Evolutionary conservation across 2,329 filamentous ascomycete species (phyloP), one percentile per base, ranked within the genome.

Genomic region (Gnomoniopsis smithogilvyi): DNA sequence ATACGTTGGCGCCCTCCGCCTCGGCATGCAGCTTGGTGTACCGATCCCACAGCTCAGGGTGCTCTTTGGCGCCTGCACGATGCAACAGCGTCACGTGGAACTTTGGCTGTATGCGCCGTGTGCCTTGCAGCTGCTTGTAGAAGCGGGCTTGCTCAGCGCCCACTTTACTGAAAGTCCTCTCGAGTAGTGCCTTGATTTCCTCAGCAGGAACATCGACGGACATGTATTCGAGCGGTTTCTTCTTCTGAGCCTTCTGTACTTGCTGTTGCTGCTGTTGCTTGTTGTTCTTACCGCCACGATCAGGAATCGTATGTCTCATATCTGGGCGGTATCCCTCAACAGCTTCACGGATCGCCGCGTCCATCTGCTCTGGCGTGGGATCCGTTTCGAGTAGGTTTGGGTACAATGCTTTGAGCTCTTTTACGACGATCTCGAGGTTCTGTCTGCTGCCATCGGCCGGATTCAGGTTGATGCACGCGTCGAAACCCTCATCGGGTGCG

Each of bases 31-130:
- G 73, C n/a, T 81, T 75, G 6, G 70, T 72, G 66, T 97, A 94
- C 57, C 80, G 82, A 56, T 88, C 76, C 95, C 95, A 99, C 56
- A 94, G 78, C 10, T 88, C 83, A 0, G 87, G 82, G 63, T 87
- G 74, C 33, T 87, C 75, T 45, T 79, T 78, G 11, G 84, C 77
- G 2, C 77, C 78, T 12, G 88, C 86, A 50, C 88, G 87, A 73
- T 99, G 95, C 72, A 97, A 92, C 43, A 99, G 82, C 0, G 95
- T 99, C 59, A 99, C 91, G 71, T 99, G 95, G 72, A 98, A 99
- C 45, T 87, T 81, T n/a, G 81, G 70, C 73, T 98, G 94, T 6
- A 98, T 76, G 56, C 95, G 90, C 21, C 88, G 82, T 2, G 80
- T 82, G 65, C 89, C 81, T 71, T 89, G 84, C 36, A 99, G 82